A percentile compares a stretch with the other conserved stretches of the same genome.
Conservation (phyloP, 306 rosid species). For the Carpinus viminea region DNA sequence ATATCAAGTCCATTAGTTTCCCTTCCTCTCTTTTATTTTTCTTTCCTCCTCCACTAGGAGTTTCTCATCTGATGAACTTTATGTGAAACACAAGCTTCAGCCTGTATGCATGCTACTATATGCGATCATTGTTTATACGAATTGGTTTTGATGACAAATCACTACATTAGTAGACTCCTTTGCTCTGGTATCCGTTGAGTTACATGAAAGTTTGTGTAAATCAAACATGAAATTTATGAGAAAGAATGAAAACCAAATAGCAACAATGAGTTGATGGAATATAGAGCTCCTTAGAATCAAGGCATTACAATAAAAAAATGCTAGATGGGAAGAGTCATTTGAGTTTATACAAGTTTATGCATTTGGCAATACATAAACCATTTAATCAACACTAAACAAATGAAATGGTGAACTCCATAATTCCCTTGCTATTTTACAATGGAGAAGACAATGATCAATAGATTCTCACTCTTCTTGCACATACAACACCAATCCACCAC, state of each 20-base stretch:
- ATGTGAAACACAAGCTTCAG: background rate
- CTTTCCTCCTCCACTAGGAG: background rate
- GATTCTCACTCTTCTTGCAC: no score
- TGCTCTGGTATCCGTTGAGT: background rate
- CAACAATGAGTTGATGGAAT: background rate
- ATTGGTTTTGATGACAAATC: slow-evolving; percentile 1
- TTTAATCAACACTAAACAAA: no score
- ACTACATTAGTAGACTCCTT: background rate
- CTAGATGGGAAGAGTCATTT: background rate
- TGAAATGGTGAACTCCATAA: no score
- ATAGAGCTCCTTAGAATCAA: background rate
- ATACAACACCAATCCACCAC: no score
- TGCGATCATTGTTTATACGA: background rate
- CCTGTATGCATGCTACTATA: background rate
- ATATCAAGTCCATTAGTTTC: background rate
- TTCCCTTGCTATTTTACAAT: no score
- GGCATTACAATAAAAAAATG: background rate
- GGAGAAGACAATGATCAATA: no score
- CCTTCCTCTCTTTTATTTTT: background rate
- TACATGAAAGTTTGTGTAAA: background rate
- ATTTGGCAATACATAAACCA: background rate
- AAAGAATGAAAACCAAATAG: background rate
- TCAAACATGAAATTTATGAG: background rate
- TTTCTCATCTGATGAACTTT: background rate
- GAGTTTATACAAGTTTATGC: background rate